Evolutionary conservation across 1,284 basidiomycete genomes (phyloP).

Genomic region (Termitomyces sp.): DNA sequence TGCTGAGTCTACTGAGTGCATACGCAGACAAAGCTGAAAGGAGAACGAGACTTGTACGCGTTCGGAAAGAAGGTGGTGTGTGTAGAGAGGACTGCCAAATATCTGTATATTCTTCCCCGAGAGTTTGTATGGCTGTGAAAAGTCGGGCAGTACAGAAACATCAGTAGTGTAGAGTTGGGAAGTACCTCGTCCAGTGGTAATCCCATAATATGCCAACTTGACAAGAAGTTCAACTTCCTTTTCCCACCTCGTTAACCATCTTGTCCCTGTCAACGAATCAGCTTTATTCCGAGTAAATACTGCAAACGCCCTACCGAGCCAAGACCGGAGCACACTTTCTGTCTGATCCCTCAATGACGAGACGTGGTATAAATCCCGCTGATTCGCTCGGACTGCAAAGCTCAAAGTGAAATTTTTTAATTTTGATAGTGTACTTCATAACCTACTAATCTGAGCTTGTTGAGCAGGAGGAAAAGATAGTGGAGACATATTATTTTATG

Average conservation of each 20-base stretch:
- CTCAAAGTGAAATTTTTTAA: not conserved
- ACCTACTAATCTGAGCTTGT: conserved; percentile 83
- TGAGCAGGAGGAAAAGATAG: conserved; percentile 65
- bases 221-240: conserved; percentile 73
- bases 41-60: conserved; percentile 55
- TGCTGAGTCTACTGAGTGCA: conserved; percentile 49
- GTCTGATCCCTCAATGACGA: conserved; percentile 70
- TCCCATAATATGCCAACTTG: conserved; percentile 68
- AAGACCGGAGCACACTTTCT: conserved; percentile 70
- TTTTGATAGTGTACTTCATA: not conserved
- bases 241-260: conserved; percentile 80
- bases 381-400: conserved; percentile 73
- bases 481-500: conserved; percentile 21
- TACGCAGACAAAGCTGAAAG: conserved; percentile 63
- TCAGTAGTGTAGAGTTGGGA: not conserved
- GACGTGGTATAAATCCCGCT: conserved; percentile 79
- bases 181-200: conserved; percentile 73
- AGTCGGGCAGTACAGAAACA: not conserved
- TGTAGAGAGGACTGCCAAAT: conserved; percentile 60
- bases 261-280: conserved; percentile 53
- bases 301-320: conserved; percentile 52
- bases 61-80: conserved; percentile 40
- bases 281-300: not conserved
- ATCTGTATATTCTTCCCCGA: conserved; percentile 91
- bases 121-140: conserved; percentile 64